Percentiles rank a stretch among this genome's conserved stretches.
Evolutionary conservation across 345 rosid species (phyloP).

Genomic region (Salix viminalis): DNA sequence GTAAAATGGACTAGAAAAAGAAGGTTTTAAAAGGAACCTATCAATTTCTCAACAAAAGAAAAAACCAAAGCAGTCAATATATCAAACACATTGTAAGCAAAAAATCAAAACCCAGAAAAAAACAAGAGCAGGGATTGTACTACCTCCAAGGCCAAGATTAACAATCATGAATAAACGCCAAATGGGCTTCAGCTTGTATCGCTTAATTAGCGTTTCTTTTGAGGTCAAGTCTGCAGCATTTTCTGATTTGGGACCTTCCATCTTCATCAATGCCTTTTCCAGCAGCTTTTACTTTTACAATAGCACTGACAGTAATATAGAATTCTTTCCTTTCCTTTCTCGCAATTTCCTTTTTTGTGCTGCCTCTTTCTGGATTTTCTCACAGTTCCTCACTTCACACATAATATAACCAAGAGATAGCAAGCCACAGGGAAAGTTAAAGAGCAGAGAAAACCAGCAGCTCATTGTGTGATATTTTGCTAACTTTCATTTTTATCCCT

Average conservation of each 20-base stretch:
- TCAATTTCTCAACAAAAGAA: background rate
- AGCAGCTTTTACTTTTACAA: too few relatives aligned
- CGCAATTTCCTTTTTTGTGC: background rate
- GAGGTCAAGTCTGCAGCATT: slow-evolving; percentile 17
- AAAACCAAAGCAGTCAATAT: slow-evolving; percentile 20
- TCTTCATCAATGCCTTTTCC: background rate
- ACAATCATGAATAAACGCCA: slow-evolving; percentile 66
- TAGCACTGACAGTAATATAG: too few relatives aligned
- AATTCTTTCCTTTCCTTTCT: background rate
- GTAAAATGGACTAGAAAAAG: background rate
- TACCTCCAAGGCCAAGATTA: slow-evolving; percentile 76
- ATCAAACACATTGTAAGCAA: slow-evolving; percentile 35
- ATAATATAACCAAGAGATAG: too few relatives aligned
- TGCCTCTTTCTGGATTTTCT: background rate
- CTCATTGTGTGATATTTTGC: too few relatives aligned
- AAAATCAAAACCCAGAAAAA: background rate
- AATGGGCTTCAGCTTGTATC: slow-evolving; percentile 31
- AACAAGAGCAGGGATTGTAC: slow-evolving; percentile 16
- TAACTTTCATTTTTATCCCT: too few relatives aligned
- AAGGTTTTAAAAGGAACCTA: background rate
- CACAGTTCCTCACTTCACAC: too few relatives aligned
- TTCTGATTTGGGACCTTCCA: slow-evolving; percentile 39
- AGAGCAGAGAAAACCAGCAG: too few relatives aligned
- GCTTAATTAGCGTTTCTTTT: slow-evolving; percentile 26
- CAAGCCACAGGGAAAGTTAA: too few relatives aligned